Evolutionary conservation across 805 yeast species (phyloP).

Genomic region (Scheffersomyces lignosus): DNA sequence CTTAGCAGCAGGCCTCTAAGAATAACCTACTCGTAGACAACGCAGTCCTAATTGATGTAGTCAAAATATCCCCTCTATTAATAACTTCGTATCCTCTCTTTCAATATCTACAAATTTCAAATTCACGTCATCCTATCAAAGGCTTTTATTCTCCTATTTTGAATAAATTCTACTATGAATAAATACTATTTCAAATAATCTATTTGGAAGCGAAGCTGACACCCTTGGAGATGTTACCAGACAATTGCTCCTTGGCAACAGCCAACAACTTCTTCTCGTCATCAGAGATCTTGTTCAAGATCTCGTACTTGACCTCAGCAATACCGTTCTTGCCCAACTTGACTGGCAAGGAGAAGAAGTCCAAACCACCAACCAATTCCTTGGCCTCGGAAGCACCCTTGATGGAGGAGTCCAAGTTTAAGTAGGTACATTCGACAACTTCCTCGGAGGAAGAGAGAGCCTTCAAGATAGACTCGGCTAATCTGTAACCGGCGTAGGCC

Average conservation of each 20-base stretch:
- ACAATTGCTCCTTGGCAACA: slow-evolving; percentile 54
- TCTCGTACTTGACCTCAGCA: slow-evolving; percentile 51
- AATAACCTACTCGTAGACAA: too few species aligned
- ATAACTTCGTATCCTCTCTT: too few species aligned
- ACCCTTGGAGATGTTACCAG: slow-evolving; percentile 60
- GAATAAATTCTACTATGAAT: not conserved
- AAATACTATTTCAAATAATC: slow-evolving; percentile 2
- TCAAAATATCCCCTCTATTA: too few species aligned
- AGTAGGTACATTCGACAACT: slow-evolving; percentile 50
- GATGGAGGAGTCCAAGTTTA: slow-evolving; percentile 49
- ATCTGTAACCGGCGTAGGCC: slow-evolving; percentile 91
- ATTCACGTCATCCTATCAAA: too few species aligned
- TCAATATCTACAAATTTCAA: too few species aligned
- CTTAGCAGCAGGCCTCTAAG: too few species aligned
- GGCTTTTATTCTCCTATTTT: too few species aligned
- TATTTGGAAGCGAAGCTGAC: slow-evolving; percentile 40
- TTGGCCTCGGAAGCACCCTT: slow-evolving; percentile 54
- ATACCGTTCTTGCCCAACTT: slow-evolving; percentile 55
- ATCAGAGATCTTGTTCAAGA: slow-evolving; percentile 48
- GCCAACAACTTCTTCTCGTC: slow-evolving; percentile 57
- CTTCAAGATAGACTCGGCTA: slow-evolving; percentile 55
- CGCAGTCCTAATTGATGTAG: too few species aligned
- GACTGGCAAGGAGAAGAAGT: slow-evolving; percentile 66
- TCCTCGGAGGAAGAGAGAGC: slow-evolving; percentile 26
- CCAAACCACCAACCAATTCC: slow-evolving; percentile 42